These are phyloP conservation scores for Penicillium angulare DNA, from an alignment of 495 filamentous ascomycete species.

Conservation along the genomic window DNA sequence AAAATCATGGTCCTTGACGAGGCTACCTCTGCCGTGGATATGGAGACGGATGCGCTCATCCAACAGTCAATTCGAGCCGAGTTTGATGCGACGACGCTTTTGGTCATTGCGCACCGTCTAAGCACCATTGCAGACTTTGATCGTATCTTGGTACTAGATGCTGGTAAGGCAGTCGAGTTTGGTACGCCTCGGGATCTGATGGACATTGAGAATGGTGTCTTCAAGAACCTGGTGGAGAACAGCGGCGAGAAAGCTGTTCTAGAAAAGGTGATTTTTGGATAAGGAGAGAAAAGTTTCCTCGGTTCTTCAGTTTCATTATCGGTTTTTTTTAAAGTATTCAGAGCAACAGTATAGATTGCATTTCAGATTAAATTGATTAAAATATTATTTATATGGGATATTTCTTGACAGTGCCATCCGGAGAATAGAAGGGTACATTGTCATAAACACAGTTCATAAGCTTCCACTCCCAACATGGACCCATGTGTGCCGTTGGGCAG, in stretches of 20 bases:
- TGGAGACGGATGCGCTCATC: conserved; percentile 79
- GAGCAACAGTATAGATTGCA: conserved; percentile 11
- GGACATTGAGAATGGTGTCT: conserved; percentile 54
- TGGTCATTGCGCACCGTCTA: conserved; percentile 88
- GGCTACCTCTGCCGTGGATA: conserved; percentile 86
- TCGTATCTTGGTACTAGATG: conserved; percentile 76
- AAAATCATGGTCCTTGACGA: conserved; percentile 90
- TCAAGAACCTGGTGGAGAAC: conserved; percentile 70
- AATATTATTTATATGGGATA: not conserved
- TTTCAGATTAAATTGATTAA: not conserved
- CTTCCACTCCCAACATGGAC: not conserved
- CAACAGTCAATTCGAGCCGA: conserved; percentile 79
- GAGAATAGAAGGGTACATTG: conserved; percentile 7
- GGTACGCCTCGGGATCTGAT: conserved; percentile 69
- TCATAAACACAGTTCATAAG: conserved; percentile 4
- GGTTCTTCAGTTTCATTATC: not conserved
- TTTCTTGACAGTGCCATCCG: not conserved
- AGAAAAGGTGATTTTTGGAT: conserved; percentile 40
- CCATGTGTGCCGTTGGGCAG: not conserved
- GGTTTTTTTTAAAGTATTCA: too few species aligned
- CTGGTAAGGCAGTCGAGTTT: conserved; percentile 71
- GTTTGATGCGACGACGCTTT: conserved; percentile 69
- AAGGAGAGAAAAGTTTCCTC: conserved; percentile 1
- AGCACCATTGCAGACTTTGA: conserved; percentile 88
- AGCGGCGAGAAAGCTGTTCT: conserved; percentile 68